phyloP scores from a whole-genome alignment of 306 rosid species.

The Styphnolobium japonicum region DNA sequence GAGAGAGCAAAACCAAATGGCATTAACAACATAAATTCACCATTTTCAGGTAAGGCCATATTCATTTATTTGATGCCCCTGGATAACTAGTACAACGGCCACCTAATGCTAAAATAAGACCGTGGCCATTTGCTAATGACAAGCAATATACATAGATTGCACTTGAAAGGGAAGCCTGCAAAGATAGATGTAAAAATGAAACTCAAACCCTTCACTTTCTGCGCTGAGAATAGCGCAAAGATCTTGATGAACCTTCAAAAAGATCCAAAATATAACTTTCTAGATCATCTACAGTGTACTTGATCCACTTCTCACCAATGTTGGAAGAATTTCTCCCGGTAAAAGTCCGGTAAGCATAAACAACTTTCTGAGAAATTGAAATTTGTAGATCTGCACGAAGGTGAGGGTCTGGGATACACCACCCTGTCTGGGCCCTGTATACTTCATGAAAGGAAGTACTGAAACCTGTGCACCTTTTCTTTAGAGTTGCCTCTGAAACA shows the following conservation, averaged over 20 bases:
- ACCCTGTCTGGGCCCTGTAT: conserved; percentile 67
- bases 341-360: conserved; percentile 53
- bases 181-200: not conserved
- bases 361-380: conserved; percentile 47
- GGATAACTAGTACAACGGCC: not conserved
- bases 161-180: not conserved
- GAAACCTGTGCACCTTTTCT: conserved; percentile 47
- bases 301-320: conserved; percentile 50
- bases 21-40: not conserved
- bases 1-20: not conserved
- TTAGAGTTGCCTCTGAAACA: conserved; percentile 14
- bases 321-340: conserved; percentile 27
- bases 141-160: not conserved
- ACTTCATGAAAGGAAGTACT: conserved; percentile 53
- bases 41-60: not conserved
- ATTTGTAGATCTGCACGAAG: conserved; percentile 65
- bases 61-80: not conserved
- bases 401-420: conserved; percentile 41
- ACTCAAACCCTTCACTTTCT: conserved; percentile 22
- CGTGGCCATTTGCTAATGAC: not conserved
- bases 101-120: not conserved
- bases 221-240: conserved; percentile 24
- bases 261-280: conserved; percentile 46
- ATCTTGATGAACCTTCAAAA: conserved; percentile 39
- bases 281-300: conserved; percentile 54